Evolutionary conservation across 257 asterid genomes (phyloP).

Genomic region (Solanum peruvianum): DNA sequence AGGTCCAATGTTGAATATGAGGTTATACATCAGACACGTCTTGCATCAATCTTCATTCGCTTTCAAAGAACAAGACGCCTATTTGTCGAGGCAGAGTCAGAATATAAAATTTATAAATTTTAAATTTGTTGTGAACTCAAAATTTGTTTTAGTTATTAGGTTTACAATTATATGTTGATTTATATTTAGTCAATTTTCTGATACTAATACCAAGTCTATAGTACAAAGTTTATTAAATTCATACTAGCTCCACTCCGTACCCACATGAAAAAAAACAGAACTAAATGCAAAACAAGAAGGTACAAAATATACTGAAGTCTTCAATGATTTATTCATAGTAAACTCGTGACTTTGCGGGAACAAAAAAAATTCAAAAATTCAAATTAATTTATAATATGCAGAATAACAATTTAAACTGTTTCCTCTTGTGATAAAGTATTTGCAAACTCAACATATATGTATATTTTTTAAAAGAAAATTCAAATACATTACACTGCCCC

Average conservation of each 20-base stretch:
- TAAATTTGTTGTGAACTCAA: accelerated
- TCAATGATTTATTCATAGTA: background rate
- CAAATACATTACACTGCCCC: background rate
- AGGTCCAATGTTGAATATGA: background rate
- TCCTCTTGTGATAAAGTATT: background rate
- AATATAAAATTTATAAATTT: background rate
- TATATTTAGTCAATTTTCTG: background rate
- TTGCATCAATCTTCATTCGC: background rate
- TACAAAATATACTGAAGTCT: background rate
- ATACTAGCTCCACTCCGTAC: background rate
- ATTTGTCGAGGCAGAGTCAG: accelerated
- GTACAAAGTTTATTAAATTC: background rate
- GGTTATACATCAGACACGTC: background rate
- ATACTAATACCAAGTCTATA: background rate
- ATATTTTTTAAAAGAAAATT: background rate
- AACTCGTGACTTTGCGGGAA: background rate
- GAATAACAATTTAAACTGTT: background rate
- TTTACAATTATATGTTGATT: background rate
- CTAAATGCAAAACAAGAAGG: background rate
- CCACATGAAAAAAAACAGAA: background rate
- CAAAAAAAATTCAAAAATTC: background rate
- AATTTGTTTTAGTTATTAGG: background rate
- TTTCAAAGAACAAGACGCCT: background rate
- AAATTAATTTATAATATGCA: background rate
- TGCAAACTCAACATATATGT: background rate